Evolutionary conservation across 169 alveolate species (phyloP).

Genomic region (Hepatocystis sp.): DNA sequence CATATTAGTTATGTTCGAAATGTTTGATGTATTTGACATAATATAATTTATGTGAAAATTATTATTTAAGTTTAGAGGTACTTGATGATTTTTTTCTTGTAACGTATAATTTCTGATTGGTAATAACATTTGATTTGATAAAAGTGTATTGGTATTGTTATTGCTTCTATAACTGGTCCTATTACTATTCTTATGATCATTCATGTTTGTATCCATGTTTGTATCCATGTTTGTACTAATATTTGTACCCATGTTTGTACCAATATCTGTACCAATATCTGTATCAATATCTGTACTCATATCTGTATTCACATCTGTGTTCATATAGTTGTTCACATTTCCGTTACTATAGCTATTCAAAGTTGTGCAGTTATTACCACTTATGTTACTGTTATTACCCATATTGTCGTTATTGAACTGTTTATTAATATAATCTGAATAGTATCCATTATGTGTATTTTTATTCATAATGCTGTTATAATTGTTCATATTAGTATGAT

Average conservation of each 20-base stretch:
- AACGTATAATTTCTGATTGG: background rate
- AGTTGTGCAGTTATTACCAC: background rate
- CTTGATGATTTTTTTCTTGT: too few species aligned
- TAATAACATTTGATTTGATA: conserved; percentile 1
- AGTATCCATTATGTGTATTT: background rate
- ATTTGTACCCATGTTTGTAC: background rate
- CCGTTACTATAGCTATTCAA: background rate
- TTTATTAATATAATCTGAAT: background rate
- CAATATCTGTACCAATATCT: background rate
- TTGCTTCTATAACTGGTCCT: background rate
- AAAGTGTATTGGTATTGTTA: too few species aligned
- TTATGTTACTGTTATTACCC: background rate
- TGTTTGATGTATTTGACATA: too few species aligned
- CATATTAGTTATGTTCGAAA: too few species aligned
- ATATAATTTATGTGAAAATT: too few species aligned
- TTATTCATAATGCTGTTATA: conserved; percentile 7
- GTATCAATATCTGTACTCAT: background rate
- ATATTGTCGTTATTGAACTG: background rate
- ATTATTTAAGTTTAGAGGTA: too few species aligned
- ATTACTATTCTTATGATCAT: background rate
- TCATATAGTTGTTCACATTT: background rate
- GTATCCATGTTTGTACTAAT: background rate
- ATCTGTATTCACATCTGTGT: background rate
- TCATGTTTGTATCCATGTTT: background rate
- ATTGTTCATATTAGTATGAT: too few species aligned